Percentiles rank a stretch among this genome's conserved stretches.
Conservation (phyloP, 2,329 filamentous ascomycete species). For the Colletotrichum plurivorum region DNA sequence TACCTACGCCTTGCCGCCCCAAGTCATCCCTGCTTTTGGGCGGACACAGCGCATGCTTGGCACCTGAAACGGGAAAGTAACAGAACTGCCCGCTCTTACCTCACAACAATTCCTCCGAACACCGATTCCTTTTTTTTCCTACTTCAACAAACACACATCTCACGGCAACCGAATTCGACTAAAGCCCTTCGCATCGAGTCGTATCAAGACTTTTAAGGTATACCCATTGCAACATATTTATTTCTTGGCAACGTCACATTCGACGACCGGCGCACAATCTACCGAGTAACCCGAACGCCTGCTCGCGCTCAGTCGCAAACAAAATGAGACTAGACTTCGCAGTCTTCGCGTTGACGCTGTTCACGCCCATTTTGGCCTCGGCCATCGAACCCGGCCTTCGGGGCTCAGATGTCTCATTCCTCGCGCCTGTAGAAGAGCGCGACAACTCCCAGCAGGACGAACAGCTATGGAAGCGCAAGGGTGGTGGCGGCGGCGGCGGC, state of each 20-base stretch:
- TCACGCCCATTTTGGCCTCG: conserved; percentile 42
- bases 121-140: not conserved
- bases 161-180: not conserved
- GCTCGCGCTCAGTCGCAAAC: conserved; percentile 11
- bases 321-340: conserved; percentile 51
- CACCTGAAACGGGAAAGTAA: conserved; percentile 30
- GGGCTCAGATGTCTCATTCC: conserved; percentile 28
- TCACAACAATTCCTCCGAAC: not conserved
- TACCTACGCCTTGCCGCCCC: not conserved
- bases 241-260: not conserved
- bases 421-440: conserved; percentile 40
- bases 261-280: not conserved
- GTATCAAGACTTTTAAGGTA: not conserved
- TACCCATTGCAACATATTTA: not conserved
- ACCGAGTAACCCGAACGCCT: conserved; percentile 6
- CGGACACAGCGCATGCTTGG: conserved; percentile 27
- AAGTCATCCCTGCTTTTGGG: conserved; percentile 30
- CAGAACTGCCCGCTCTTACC: conserved; percentile 30
- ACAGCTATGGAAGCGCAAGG: conserved; percentile 72
- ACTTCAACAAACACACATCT: conserved; percentile 5
- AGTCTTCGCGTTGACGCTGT: conserved; percentile 48
- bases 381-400: conserved; percentile 43
- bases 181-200: not conserved
- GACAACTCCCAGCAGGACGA: conserved; percentile 45
- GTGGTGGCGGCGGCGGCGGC: conserved; percentile 69